These are phyloP conservation scores for Phaeosphaeriaceae sp. DNA, from an alignment of 2,329 filamentous ascomycete species.

Conservation along the genomic window DNA sequence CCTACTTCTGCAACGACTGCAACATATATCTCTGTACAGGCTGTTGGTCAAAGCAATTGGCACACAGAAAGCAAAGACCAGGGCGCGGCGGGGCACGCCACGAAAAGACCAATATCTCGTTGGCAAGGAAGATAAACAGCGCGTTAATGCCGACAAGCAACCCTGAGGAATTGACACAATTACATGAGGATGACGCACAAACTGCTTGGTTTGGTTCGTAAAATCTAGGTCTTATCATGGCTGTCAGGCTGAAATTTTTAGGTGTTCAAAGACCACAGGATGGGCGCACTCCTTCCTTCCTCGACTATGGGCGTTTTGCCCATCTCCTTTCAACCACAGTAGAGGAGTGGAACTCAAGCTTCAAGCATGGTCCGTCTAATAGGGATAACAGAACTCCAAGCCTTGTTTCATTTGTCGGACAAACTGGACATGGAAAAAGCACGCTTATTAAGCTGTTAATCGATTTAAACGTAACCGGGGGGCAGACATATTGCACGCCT, in stretches of 20 bases:
- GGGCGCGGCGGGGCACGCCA: neutral
- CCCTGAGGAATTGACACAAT: neutral
- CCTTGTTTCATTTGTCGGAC: constrained; percentile 54
- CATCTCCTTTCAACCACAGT: neutral
- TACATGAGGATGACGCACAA: neutral
- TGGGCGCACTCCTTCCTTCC: neutral
- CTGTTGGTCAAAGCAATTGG: neutral
- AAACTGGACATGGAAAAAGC: constrained; percentile 57
- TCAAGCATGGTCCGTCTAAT: neutral
- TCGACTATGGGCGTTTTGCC: neutral
- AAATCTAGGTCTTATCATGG: too few species aligned
- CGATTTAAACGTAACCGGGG: constrained; percentile 14
- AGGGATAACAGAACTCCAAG: neutral
- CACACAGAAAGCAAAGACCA: neutral
- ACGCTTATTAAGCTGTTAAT: constrained; percentile 59
- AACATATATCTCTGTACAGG: neutral
- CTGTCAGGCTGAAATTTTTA: neutral
- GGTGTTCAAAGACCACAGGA: neutral
- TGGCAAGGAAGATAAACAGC: neutral
- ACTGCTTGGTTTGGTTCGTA: neutral
- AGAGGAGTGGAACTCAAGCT: neutral
- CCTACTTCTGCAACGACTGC: neutral
- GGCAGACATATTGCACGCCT: constrained; percentile 27
- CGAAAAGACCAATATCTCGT: neutral
- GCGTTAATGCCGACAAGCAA: neutral